These are phyloP conservation scores for Dicorynia guianensis DNA, from an alignment of 306 rosid species.

Conservation along the genomic window DNA sequence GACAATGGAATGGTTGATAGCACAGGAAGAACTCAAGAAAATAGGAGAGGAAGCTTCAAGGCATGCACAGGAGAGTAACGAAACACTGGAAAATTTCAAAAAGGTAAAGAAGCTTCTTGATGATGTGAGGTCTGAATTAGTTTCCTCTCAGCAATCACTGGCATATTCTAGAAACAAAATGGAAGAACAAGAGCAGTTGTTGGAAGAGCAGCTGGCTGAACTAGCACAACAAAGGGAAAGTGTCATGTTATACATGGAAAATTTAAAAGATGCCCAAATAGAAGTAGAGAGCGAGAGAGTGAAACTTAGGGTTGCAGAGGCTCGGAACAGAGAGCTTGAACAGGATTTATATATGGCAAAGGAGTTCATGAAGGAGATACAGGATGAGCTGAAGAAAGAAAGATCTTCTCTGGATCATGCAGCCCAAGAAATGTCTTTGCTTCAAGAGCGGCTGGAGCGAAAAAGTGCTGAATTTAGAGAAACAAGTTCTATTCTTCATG, in stretches of 20 bases:
- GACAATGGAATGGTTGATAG: constrained; percentile 76
- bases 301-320: constrained; percentile 69
- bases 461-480: constrained; percentile 57
- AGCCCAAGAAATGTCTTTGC: constrained; percentile 60
- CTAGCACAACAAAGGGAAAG: constrained; percentile 70
- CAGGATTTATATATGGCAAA: constrained; percentile 59
- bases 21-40: constrained; percentile 78
- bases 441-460: constrained; percentile 60
- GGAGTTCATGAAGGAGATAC: constrained; percentile 69
- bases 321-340: constrained; percentile 73
- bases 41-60: constrained; percentile 63
- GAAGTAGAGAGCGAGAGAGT: constrained; percentile 82
- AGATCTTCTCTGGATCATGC: constrained; percentile 69
- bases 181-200: constrained; percentile 78
- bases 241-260: constrained; percentile 66
- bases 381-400: constrained; percentile 71
- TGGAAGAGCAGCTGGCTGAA: constrained; percentile 65
- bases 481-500: constrained; percentile 58
- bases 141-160: constrained; percentile 86
- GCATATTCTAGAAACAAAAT: constrained; percentile 70
- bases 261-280: constrained; percentile 68
- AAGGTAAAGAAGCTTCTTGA: constrained; percentile 76
- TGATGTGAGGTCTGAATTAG: constrained; percentile 79
- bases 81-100: constrained; percentile 65
- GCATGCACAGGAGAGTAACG: constrained; percentile 58